Conservation (phyloP, 768 basidiomycete species). For the Psilocybe cubensis region DNA sequence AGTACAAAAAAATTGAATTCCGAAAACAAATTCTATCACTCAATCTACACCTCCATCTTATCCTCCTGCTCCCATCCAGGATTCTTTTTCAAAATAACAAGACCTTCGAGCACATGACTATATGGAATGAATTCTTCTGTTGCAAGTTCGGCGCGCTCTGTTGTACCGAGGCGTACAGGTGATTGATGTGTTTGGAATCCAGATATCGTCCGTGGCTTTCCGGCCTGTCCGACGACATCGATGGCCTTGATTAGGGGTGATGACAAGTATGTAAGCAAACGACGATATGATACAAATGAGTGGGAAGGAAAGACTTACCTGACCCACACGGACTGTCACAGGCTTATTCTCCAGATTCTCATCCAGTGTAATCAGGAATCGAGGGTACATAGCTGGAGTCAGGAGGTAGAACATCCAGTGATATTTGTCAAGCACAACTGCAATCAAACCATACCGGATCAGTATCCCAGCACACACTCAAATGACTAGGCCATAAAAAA, state of each 20-base stretch:
- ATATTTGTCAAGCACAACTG: constrained; percentile 92
- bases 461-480: background rate
- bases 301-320: constrained; percentile 46
- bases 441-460: constrained; percentile 6
- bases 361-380: constrained; percentile 96
- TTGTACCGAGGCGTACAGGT: constrained; percentile 93
- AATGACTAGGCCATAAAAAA: background rate
- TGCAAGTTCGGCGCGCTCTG: constrained; percentile 92
- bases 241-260: constrained; percentile 63
- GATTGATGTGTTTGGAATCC: constrained; percentile 99
- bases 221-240: constrained; percentile 97
- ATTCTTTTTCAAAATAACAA: constrained; percentile 91
- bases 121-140: constrained; percentile 97
- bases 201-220: constrained; percentile 94
- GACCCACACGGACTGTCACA: constrained; percentile 94
- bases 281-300: background rate
- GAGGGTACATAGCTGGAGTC: constrained; percentile 95
- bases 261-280: background rate
- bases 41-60: constrained; percentile 71
- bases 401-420: constrained; percentile 99
- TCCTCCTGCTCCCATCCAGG: constrained; percentile 89
- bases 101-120: constrained; percentile 87
- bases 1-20: background rate
- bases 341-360: constrained; percentile 86
- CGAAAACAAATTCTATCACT: background rate